Base-by-base conservation (phyloP, 306 rosid genomes). In the Trichosanthes cucumerina region DNA sequence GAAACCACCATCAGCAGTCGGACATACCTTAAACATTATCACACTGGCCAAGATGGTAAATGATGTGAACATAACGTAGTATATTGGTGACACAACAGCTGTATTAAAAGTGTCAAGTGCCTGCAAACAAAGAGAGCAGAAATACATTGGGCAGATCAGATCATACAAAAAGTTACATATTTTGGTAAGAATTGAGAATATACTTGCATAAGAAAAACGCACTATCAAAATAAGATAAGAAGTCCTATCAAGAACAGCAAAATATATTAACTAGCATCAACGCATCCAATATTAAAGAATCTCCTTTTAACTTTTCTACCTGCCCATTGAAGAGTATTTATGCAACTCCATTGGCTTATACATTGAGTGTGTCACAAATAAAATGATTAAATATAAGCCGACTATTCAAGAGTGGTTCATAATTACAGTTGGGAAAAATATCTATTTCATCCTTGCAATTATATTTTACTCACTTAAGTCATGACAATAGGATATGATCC, bases 51-150 rank as follows among this genome's bases (percentile, higher is more conserved):
- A 82, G 77, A 96, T 96, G 84, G 99, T 96, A 52, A 96, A 85
- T 59, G 99, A 84, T n/a, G 99, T 96, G 91, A 96, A 96, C 99
- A 96, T 96, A 39, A 88, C 93, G 76, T 96, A 96, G 84, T 96
- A 96, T 82, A 96, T 96, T 24, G 99, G 99, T 80, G 99, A 96
- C 39, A 96, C 99, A 87, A 96, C 99, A n/a, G 99, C 98, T 2
- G 99, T 96, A 81, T 96, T 93, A 64, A 96, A 96, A 73, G 99
- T 96, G 86, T 96, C 99, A 83, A 96, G 93, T 28, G 99, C 99
- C 99, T 96, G 91, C 82, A 83, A 79, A 72, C 74, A 64, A 83
- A 76, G 76, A 41, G 68, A 69, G 81, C 6, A 76, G 79, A 77
- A 77, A 53, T 44, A 63, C 43, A 21, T 72, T 79, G 44, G 56